These are phyloP conservation scores for Trebouxia sp. DNA, from an alignment of 139 green algal genomes.

Conservation along the genomic window DNA sequence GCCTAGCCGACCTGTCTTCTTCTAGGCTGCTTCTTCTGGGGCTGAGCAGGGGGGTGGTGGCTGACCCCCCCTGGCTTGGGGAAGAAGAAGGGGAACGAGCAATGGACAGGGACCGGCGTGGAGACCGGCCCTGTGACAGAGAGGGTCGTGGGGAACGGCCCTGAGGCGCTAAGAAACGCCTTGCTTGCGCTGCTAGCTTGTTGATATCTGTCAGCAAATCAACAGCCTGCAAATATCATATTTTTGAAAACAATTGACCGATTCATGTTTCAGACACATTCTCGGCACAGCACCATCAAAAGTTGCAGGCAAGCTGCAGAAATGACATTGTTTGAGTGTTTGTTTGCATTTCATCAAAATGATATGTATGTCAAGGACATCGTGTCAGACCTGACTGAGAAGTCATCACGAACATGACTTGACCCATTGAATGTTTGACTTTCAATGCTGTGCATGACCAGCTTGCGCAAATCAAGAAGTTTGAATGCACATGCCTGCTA, in stretches of 20 bases:
- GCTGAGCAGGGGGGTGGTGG: neutral
- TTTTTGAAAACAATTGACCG: neutral
- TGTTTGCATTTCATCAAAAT: too few relatives aligned
- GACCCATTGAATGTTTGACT: too few relatives aligned
- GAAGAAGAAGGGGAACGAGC: neutral
- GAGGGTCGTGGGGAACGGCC: neutral
- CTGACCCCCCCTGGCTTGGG: neutral
- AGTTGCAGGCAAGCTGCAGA: neutral
- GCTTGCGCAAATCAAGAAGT: too few relatives aligned
- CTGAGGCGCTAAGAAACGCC: neutral
- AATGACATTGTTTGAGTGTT: too few relatives aligned
- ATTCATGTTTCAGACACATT: too few relatives aligned
- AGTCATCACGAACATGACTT: too few relatives aligned
- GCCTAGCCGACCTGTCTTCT: neutral
- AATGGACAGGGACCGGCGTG: too few relatives aligned
- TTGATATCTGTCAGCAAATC: conserved; percentile 18
- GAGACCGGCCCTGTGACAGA: neutral
- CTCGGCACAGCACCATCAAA: neutral
- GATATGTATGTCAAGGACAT: too few relatives aligned
- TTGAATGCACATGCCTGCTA: too few relatives aligned
- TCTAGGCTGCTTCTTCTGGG: neutral
- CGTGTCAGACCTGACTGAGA: too few relatives aligned
- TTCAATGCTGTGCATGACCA: too few relatives aligned
- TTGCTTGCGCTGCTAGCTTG: conserved; percentile 7
- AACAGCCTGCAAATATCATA: neutral